Conservation (phyloP, 2,329 filamentous ascomycete genomes). For the Fusarium napiforme region DNA sequence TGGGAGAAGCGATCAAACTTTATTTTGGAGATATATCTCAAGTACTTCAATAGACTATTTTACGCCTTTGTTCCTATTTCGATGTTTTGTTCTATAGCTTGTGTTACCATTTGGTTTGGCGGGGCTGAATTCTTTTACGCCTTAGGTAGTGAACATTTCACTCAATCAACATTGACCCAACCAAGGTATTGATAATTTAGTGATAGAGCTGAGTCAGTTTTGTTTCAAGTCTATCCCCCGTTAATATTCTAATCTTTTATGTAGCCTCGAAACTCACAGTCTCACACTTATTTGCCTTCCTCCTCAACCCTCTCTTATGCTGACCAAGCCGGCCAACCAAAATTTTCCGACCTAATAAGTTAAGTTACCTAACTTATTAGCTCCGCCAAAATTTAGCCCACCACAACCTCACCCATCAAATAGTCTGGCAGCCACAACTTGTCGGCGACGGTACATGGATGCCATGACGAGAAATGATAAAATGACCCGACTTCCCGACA, state of each 20-base stretch:
- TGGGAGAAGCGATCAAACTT: neutral
- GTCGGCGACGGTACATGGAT: neutral
- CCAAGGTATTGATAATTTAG: neutral
- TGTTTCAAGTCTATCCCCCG: neutral
- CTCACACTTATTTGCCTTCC: conserved; percentile 4
- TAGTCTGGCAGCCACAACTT: conserved; percentile 9
- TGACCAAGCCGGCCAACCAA: conserved; percentile 45
- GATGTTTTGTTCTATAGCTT: neutral
- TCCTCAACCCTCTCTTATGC: conserved; percentile 15
- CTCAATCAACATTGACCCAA: neutral
- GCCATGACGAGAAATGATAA: conserved; percentile 31
- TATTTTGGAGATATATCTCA: neutral
- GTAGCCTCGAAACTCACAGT: neutral
- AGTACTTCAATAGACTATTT: neutral
- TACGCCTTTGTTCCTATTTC: neutral
- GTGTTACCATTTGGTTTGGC: neutral
- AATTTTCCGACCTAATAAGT: conserved; percentile 36
- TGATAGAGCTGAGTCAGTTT: neutral
- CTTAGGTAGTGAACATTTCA: neutral
- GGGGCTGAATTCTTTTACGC: neutral
- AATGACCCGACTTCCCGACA: conserved; percentile 46
- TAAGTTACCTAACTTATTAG: conserved; percentile 14
- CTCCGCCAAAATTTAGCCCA: conserved; percentile 38
- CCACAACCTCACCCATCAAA: conserved; percentile 28
- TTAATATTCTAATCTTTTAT: neutral